Evolutionary conservation across 2,329 filamentous ascomycete species (phyloP).

Genomic region (Ascosphaera pollenicola): DNA sequence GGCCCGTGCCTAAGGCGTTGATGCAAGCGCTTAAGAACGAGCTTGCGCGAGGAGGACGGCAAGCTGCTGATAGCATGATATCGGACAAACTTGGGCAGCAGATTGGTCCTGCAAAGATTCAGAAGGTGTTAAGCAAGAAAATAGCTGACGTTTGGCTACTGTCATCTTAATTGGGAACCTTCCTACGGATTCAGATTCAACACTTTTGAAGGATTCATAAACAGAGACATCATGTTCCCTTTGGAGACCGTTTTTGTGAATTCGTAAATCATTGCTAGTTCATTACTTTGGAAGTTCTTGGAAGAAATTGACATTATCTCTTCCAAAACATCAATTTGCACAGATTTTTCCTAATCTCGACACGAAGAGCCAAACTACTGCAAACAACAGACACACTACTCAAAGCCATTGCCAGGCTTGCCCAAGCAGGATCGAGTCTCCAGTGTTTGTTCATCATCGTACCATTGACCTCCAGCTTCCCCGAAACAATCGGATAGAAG

Average conservation of each 20-base stretch:
- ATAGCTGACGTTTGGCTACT: slow-evolving; percentile 48
- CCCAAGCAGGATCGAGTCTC: slow-evolving; percentile 41
- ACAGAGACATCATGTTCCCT: no score
- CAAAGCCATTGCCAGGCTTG: slow-evolving; percentile 73
- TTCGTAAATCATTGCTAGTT: no score
- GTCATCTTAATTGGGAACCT: no score
- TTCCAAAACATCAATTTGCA: background rate
- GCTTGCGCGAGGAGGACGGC: slow-evolving; percentile 19
- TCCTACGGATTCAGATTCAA: no score
- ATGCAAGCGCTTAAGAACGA: slow-evolving; percentile 44
- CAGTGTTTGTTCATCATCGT: slow-evolving; percentile 17
- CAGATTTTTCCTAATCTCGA: slow-evolving; percentile 10
- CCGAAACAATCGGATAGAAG: slow-evolving; percentile 38
- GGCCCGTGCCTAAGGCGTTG: slow-evolving; percentile 51
- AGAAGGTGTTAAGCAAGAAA: slow-evolving; percentile 41
- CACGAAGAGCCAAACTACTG: slow-evolving; percentile 54
- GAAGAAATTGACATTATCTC: background rate
- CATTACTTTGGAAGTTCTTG: no score
- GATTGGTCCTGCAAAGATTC: slow-evolving; percentile 46
- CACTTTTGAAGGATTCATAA: no score
- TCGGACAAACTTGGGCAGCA: slow-evolving; percentile 32
- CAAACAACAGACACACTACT: slow-evolving; percentile 76
- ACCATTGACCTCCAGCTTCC: slow-evolving; percentile 15
- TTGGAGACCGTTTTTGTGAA: no score
- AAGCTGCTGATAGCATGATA: slow-evolving; percentile 38